Evolutionary conservation across 192 early-diverging fungal genomes (phyloP), one percentile per base, ranked within the genome.

Genomic region (Coemansia javaensis): DNA sequence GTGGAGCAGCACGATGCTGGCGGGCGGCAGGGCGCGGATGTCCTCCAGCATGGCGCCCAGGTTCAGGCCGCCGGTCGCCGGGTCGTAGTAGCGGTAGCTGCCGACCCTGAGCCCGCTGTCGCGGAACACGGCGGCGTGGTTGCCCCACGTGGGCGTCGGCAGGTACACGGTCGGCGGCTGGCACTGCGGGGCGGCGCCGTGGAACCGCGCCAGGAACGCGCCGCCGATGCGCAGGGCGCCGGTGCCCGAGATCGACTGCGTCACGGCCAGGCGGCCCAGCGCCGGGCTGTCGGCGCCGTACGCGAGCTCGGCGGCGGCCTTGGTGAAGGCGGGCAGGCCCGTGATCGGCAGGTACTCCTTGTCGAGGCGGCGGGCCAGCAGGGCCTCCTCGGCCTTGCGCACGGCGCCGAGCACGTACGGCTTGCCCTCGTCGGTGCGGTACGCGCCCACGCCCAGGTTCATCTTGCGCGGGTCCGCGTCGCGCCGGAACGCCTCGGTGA

Each of bases 341-440:
- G 89, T 93, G 56, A 99, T 99, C 27, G 86, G 85, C 58, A 93
- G 84, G 50, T 99, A 99, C 82, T 99, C 96, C 78, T 99, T 94
- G 81, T 95, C 89, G 23, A 90, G 77, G 31, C 53, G 16, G 37
- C 79, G 77, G 9, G 79, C 55, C 27, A 84, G 59, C 44, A 99
- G 77, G 41, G 75, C 71, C 36, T 77, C 56, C 74, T 97, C 96
- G 37, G 93, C 96, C 84, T 94, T 91, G 47, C 84, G 79, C 28
- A 99, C 94, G 25, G 81, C 83, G 56, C 56, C 75, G 55, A 99
- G 81, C 16, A 99, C 93, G 63, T 85, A 97, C 37, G 97, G 97
- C 73, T 91, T 89, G 48, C 88, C 89, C 17, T 59, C 66, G 62
- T 99, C 91, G 61, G 92, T 90, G 63, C 94, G 86, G 77, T 97